Evolutionary conservation across 2,329 filamentous ascomycete species (phyloP), one percentile per base, ranked within the genome.

Genomic region (Colletotrichum simmondsii): DNA sequence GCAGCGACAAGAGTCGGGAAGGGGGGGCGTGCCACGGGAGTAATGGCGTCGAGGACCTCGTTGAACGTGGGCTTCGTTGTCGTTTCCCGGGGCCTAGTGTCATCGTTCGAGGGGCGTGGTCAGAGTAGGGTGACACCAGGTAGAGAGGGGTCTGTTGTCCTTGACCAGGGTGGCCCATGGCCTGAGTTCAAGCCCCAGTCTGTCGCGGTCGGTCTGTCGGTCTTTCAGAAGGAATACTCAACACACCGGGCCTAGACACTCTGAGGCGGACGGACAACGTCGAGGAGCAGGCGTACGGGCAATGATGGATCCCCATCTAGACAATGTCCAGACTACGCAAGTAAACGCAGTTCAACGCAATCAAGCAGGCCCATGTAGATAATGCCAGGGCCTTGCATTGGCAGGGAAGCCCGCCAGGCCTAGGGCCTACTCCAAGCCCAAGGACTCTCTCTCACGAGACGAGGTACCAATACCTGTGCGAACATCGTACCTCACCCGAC

Each of bases 81-180:
- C 52, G 63, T 70, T 62, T 62, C 49, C 53, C 52, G 61, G 12
- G 58, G 53, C 46, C 30, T 64, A 26, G n/a, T 42, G 37, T 42
- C 37, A 16, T 54, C 46, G 42, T 37, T 26, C 37, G 16, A 60
- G 70, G 60, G 72, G 79, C 75, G 79, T 79, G 79, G 71, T 71
- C 77, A 75, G 72, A 81, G 76, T 80, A 80, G 76, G 54, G 80
- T 82, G 77, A 77, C 77, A 81, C 80, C 76, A 77, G 76, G 16
- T 59, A 30, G 56, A 63, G 72, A 69, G 69, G 72, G 72, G 71
- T 62, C 58, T 67, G 71, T 71, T 72, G 68, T 49, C 62, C 32
- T 52, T 28, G 64, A 53, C 69, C 59, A 53, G 72, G 72, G 69
- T 52, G 32, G 53, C 42, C 67, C 53, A 65, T 74, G 69, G 70